phyloP scores from a whole-genome alignment of 768 basidiomycete species.

The Cantharellus cinnabarinus region DNA sequence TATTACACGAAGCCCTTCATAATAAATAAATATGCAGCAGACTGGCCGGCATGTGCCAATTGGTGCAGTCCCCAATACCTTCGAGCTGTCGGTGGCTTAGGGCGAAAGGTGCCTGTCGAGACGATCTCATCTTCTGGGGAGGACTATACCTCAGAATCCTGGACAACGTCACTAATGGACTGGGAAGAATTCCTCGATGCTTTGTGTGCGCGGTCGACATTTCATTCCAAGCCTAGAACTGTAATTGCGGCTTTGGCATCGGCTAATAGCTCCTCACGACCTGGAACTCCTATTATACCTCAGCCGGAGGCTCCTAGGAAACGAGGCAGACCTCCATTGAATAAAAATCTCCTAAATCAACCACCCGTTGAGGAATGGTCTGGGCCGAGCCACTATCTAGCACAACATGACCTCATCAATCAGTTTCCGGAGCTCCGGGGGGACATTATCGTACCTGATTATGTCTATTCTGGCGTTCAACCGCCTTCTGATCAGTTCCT shows the following conservation, averaged over 20 bases:
- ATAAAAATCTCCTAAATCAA: constrained; percentile 15
- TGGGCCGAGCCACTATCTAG: constrained; percentile 39
- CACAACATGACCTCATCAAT: constrained; percentile 67
- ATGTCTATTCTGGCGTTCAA: constrained; percentile 48
- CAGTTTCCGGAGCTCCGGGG: constrained; percentile 64
- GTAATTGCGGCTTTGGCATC: not conserved
- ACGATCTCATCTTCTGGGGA: constrained; percentile 28
- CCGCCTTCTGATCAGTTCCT: constrained; percentile 22
- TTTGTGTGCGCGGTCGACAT: constrained; percentile 13
- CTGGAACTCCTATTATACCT: not conserved
- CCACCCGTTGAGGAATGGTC: constrained; percentile 13
- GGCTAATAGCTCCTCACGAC: not conserved
- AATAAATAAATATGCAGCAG: constrained; percentile 33
- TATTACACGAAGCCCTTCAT: constrained; percentile 46
- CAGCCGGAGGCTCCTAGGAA: not conserved
- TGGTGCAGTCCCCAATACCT: constrained; percentile 63
- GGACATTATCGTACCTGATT: constrained; percentile 76
- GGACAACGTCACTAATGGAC: constrained; percentile 59
- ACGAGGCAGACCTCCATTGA: not conserved
- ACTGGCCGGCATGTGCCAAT: constrained; percentile 64
- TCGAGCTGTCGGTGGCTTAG: constrained; percentile 46
- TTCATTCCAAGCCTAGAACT: not conserved
- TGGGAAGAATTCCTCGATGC: constrained; percentile 58
- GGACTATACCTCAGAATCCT: constrained; percentile 61
- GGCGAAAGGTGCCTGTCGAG: constrained; percentile 78